Evolutionary conservation across 371 early-diverging fungal genomes (phyloP), one percentile per base, ranked within the genome.

Genomic region (Rhizopus sp.): DNA sequence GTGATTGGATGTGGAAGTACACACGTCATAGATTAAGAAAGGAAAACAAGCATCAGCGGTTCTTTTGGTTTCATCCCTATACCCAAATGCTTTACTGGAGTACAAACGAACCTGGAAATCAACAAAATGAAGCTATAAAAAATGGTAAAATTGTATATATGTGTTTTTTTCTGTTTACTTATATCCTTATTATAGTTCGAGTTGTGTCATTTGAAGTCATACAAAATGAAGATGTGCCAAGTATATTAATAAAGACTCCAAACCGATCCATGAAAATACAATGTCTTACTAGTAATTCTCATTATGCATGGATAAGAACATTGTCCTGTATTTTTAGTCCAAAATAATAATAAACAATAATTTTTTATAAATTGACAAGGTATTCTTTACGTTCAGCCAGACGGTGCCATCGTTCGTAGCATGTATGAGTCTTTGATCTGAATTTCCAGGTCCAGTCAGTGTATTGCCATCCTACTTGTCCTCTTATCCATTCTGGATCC

Each of bases 1-100:
- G 90, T 2, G 82, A 85, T 35, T 86, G 77, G 59, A 69, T 90
- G 71, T 83, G 73, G 72, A 90, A 90, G 68, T 87, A 82, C 57
- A 87, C 85, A 15, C 70, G 84, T 3, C 73, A 81, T 17, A 77
- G 81, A 52, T 77, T 77, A 45, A 78, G 80, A 9, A 72, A 80
- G 17, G 87, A 86, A 60, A 82, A 82, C 41, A 70, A 75, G 12
- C 88, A 90, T 55, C 62, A 72, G 50, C 75, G 90, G n/a, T 90
- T 81, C 64, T 84, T 89, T 42, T 90, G 91, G 90, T 76, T 90
- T 23, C 86, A 89, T 59, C 88, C 90, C 8, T 89, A 88, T 47
- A 82, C 87, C 31, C 80, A 81, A 55, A 83, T 82, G n/a, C 58
- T 89, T 23, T 83, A 88, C 63, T 90, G 91, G 91, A 82, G 83